phyloP scores from a whole-genome alignment of 768 basidiomycete species.

The Pulveroboletus sp. region DNA sequence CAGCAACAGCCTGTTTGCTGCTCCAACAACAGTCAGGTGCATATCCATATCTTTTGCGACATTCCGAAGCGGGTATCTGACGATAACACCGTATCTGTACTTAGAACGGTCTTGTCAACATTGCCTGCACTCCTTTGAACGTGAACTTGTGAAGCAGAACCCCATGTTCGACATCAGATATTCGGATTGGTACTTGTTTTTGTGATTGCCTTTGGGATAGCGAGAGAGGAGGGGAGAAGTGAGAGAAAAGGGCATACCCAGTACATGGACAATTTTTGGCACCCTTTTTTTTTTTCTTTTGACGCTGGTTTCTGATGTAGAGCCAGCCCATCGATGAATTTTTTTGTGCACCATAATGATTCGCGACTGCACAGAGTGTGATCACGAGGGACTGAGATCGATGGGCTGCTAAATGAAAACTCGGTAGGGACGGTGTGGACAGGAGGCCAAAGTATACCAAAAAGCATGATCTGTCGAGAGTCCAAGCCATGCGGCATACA shows the following conservation, averaged over 20 bases:
- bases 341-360: background rate
- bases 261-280: background rate
- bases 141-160: background rate
- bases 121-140: constrained; percentile 10
- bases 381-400: no score
- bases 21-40: background rate
- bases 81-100: background rate
- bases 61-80: background rate
- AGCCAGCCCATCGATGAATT: background rate
- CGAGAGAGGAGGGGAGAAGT: background rate
- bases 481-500: background rate
- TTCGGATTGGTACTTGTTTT: background rate
- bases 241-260: background rate
- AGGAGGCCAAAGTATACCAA: no score
- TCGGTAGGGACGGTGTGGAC: no score
- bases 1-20: constrained; percentile 9
- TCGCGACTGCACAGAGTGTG: background rate
- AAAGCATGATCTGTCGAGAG: no score
- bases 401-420: no score
- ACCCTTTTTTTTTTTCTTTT: background rate
- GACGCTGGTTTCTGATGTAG: background rate
- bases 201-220: background rate
- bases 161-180: background rate
- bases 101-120: constrained; percentile 1
- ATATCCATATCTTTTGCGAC: background rate